Conservation (phyloP, 768 basidiomycete genomes). For the Coprinopsis marcescibilis region DNA sequence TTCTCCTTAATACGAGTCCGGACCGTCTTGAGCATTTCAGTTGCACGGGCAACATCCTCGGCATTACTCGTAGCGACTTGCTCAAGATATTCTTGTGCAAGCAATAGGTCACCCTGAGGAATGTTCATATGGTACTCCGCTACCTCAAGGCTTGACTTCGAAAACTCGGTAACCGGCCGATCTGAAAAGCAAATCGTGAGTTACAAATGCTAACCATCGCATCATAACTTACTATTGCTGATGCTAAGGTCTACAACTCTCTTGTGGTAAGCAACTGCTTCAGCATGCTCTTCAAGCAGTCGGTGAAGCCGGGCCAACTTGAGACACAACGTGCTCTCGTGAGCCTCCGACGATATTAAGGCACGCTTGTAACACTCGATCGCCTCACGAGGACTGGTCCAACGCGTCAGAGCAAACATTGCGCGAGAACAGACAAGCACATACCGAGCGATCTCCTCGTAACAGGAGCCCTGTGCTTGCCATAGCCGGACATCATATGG, state of each 20-base stretch:
- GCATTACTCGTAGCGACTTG: conserved; percentile 72
- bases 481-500: conserved; percentile 96
- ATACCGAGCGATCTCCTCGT: conserved; percentile 85
- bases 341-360: conserved; percentile 71
- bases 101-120: conserved; percentile 55
- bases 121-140: conserved; percentile 71
- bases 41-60: conserved; percentile 72
- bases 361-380: conserved; percentile 90
- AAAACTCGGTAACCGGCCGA: conserved; percentile 70
- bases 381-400: conserved; percentile 72
- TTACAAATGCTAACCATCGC: conserved; percentile 17
- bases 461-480: conserved; percentile 92
- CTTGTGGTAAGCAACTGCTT: conserved; percentile 77
- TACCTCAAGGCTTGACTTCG: conserved; percentile 79
- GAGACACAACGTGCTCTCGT: conserved; percentile 66
- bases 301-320: conserved; percentile 72
- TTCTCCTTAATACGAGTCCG: conserved; percentile 31
- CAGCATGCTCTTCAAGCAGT: conserved; percentile 56
- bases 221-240: conserved; percentile 45
- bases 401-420: background rate
- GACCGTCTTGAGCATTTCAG: conserved; percentile 62
- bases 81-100: conserved; percentile 72
- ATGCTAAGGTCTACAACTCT: conserved; percentile 70
- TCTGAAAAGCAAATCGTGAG: conserved; percentile 33
- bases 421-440: conserved; percentile 8